A percentile compares a stretch with the other conserved stretches of the same genome.
Evolutionary conservation across 768 basidiomycete species (phyloP).

Genomic region (Macrolepiota fuliginosa): DNA sequence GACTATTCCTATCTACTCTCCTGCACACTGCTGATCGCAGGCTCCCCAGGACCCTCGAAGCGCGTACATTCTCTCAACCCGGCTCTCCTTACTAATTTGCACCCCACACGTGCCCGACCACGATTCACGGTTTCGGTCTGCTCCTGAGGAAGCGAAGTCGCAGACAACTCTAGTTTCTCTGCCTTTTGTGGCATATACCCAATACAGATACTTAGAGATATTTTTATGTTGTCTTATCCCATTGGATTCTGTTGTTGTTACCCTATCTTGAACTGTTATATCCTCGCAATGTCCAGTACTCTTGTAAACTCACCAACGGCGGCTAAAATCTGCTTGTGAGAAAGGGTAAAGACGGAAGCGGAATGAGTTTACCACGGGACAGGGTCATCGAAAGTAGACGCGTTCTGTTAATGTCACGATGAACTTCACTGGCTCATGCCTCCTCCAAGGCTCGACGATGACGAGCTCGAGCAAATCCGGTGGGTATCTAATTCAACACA

Average conservation of each 20-base stretch:
- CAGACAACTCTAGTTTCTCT: background rate
- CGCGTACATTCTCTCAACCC: constrained; percentile 9
- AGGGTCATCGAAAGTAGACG: background rate
- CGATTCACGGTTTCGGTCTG: background rate
- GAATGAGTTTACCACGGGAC: constrained; percentile 8
- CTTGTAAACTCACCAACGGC: background rate
- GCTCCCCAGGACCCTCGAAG: constrained; percentile 15
- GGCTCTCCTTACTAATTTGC: constrained; percentile 7
- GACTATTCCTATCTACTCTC: constrained; percentile 14
- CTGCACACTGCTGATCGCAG: background rate
- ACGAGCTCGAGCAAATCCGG: constrained; percentile 69
- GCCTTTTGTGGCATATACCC: constrained; percentile 9
- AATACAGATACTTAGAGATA: background rate
- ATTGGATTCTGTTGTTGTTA: background rate
- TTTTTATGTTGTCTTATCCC: background rate
- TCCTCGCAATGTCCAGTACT: background rate
- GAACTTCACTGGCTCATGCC: constrained; percentile 28
- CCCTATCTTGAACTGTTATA: constrained; percentile 9
- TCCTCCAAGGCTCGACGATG: constrained; percentile 54
- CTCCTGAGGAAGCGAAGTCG: background rate
- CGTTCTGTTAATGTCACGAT: background rate
- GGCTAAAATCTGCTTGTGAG: background rate
- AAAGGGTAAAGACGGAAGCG: background rate
- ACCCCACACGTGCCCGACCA: no score
- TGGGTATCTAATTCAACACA: constrained; percentile 23